Evolutionary conservation across 176 grass and related monocot species (phyloP).

Genomic region (Cocos nucifera): DNA sequence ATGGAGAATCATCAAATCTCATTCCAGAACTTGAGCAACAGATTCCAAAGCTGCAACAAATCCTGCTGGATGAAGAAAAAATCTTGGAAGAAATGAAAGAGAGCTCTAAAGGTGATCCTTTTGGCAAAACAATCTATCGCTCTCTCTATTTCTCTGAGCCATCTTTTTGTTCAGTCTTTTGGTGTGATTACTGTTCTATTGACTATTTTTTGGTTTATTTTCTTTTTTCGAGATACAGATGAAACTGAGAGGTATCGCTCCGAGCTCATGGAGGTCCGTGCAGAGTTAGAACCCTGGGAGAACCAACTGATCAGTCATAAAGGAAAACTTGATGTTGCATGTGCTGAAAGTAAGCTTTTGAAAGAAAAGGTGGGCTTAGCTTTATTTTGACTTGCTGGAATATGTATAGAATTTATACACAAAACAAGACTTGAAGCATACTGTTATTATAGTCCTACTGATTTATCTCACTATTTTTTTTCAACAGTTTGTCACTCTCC

Average conservation of each 20-base stretch:
- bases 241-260: constrained; percentile 69
- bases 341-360: constrained; percentile 66
- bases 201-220: constrained; percentile 3
- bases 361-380: constrained; percentile 57
- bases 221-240: constrained; percentile 27
- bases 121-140: background rate
- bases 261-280: constrained; percentile 69
- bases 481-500: too few relatives aligned
- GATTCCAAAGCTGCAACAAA: constrained; percentile 68
- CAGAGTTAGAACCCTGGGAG: constrained; percentile 94
- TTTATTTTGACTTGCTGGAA: too few relatives aligned
- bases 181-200: constrained; percentile 3
- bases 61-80: constrained; percentile 65
- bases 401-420: too few relatives aligned
- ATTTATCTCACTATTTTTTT: too few relatives aligned
- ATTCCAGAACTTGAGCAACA: constrained; percentile 75
- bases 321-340: constrained; percentile 81
- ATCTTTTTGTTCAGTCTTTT: background rate
- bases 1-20: constrained; percentile 57
- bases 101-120: constrained; percentile 56
- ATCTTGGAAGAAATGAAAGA: constrained; percentile 68
- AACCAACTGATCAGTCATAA: constrained; percentile 92
- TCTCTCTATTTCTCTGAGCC: background rate
- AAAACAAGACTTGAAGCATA: too few relatives aligned
- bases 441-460: too few relatives aligned